Conservation (phyloP, 768 basidiomycete genomes). For the Postia placenta region DNA sequence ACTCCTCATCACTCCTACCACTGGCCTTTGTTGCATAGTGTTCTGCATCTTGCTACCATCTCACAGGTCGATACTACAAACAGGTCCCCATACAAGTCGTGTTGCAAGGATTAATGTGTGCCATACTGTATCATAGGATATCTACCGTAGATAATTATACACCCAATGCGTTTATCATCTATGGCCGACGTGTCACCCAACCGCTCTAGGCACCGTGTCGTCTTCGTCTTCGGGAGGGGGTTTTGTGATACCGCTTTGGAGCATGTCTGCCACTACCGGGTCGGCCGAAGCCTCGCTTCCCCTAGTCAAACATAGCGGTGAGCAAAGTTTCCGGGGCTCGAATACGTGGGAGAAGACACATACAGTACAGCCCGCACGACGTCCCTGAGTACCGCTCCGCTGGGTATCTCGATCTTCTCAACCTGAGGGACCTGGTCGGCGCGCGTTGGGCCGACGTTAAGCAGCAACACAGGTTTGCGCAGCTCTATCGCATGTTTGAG, state of each 20-base stretch:
- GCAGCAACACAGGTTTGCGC: constrained; percentile 70
- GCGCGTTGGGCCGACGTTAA: constrained; percentile 87
- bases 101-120: neutral
- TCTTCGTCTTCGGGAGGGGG: constrained; percentile 39
- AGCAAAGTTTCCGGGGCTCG: neutral
- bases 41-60: too few species aligned
- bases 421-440: constrained; percentile 67
- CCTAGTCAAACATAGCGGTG: constrained; percentile 25
- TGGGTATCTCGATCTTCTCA: constrained; percentile 74
- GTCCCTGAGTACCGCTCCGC: constrained; percentile 66
- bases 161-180: neutral
- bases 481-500: constrained; percentile 73
- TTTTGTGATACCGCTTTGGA: constrained; percentile 52
- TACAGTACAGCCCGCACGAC: constrained; percentile 59
- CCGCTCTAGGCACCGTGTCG: constrained; percentile 10
- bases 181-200: neutral
- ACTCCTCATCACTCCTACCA: too few species aligned
- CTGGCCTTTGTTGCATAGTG: too few species aligned
- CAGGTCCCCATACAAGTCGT: neutral
- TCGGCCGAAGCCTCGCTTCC: constrained; percentile 39
- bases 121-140: neutral
- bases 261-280: constrained; percentile 41
- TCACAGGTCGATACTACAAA: neutral
- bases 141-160: neutral
- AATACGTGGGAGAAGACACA: constrained; percentile 25